Conservation (phyloP, 2,329 filamentous ascomycete species). For the Ploettnerulaceae sp. region DNA sequence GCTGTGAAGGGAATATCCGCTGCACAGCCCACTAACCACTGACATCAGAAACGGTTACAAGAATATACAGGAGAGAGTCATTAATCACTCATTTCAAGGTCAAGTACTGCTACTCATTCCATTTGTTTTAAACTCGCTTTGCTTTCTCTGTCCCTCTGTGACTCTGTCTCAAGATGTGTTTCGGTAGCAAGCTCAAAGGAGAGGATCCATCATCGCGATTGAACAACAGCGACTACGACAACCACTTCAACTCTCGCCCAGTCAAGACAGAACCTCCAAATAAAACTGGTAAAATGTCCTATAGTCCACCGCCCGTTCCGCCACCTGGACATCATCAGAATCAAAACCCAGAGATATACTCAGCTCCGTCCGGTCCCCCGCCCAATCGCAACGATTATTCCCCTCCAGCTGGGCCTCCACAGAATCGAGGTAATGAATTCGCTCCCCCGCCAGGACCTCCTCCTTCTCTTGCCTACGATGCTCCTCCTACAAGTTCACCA, state of each 20-base stretch:
- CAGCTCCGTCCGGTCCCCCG: constrained; percentile 15
- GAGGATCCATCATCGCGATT: constrained; percentile 20
- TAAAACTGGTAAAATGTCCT: constrained; percentile 26
- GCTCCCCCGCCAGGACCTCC: constrained; percentile 23
- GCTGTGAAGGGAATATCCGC: not conserved
- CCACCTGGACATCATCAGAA: constrained; percentile 10
- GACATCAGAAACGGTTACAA: constrained; percentile 4
- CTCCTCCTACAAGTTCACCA: constrained; percentile 38
- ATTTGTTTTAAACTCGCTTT: too few species aligned
- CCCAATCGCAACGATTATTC: constrained; percentile 7
- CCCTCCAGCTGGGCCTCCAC: constrained; percentile 32
- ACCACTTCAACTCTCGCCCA: constrained; percentile 25
- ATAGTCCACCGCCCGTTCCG: constrained; percentile 33
- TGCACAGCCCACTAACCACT: constrained; percentile 9
- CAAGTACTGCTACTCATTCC: constrained; percentile 10
- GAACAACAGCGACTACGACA: constrained; percentile 13
- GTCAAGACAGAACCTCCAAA: constrained; percentile 18
- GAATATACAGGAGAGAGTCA: not conserved
- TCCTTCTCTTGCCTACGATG: constrained; percentile 28
- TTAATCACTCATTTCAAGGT: constrained; percentile 3
- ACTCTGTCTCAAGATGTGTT: constrained; percentile 26
- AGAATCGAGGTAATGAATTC: constrained; percentile 10
- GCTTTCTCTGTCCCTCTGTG: too few species aligned
- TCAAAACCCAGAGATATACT: constrained; percentile 15
- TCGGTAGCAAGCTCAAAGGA: constrained; percentile 26